These are phyloP conservation scores for Colletotrichum cuscutae DNA, from an alignment of 2,329 filamentous ascomycete species.

Conservation along the genomic window DNA sequence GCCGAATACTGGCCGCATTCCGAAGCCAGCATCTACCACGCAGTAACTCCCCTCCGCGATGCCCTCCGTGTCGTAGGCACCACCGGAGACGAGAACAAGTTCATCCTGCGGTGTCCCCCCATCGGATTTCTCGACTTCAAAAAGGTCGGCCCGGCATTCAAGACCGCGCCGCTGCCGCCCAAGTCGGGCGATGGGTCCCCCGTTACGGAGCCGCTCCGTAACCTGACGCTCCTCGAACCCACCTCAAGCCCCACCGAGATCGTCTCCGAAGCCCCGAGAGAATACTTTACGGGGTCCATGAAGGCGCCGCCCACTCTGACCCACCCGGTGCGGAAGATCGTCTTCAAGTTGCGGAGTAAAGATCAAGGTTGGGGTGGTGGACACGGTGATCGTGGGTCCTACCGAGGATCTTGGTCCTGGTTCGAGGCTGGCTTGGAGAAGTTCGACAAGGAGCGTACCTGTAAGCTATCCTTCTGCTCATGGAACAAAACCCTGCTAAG, in stretches of 20 bases:
- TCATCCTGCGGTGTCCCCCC: constrained; percentile 48
- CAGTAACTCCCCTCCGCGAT: constrained; percentile 25
- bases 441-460: constrained; percentile 52
- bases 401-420: constrained; percentile 66
- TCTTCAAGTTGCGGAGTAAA: constrained; percentile 65
- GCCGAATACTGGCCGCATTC: constrained; percentile 73
- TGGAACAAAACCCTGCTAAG: fast-evolving
- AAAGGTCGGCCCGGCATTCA: constrained; percentile 23
- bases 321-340: constrained; percentile 67
- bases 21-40: constrained; percentile 44
- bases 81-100: constrained; percentile 42
- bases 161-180: constrained; percentile 21
- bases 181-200: constrained; percentile 20
- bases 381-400: constrained; percentile 47
- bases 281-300: constrained; percentile 47
- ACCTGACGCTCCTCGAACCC: constrained; percentile 20
- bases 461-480: constrained; percentile 31
- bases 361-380: constrained; percentile 69
- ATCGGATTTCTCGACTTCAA: constrained; percentile 43
- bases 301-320: constrained; percentile 42
- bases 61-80: constrained; percentile 39
- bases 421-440: constrained; percentile 71
- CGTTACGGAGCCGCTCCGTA: constrained; percentile 3
- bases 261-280: constrained; percentile 29
- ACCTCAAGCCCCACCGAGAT: background rate